phyloP scores from a whole-genome alignment of 768 basidiomycete species.

The Udeniomyces megalosporus region DNA sequence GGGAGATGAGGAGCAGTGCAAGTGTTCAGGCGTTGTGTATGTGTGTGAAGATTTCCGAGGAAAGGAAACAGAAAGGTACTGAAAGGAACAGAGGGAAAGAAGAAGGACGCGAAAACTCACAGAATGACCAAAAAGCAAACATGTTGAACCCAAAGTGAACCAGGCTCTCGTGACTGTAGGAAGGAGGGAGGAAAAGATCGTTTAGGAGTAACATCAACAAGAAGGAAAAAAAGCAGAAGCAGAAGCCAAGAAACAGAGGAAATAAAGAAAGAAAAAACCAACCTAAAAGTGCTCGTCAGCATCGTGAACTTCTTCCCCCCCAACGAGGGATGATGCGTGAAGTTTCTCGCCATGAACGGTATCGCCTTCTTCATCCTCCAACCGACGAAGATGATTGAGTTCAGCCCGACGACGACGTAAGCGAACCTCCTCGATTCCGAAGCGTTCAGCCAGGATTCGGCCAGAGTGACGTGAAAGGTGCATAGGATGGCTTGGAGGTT shows the following conservation, averaged over 20 bases:
- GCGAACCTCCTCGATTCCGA: constrained; percentile 1
- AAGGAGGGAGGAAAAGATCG: not conserved
- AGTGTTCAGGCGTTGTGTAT: too few relatives aligned
- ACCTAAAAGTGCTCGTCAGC: constrained; percentile 4
- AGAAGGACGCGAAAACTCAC: not conserved
- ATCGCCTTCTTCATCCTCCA: not conserved
- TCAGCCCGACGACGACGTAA: not conserved
- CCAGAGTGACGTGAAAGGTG: constrained; percentile 2
- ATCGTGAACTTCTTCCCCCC: constrained; percentile 5
- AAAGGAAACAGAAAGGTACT: not conserved
- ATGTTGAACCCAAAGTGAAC: constrained; percentile 15
- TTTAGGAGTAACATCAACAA: too few relatives aligned
- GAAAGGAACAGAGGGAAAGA: not conserved
- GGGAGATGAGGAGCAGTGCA: too few relatives aligned
- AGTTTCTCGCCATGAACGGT: not conserved
- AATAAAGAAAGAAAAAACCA: not conserved
- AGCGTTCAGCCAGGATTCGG: constrained; percentile 9
- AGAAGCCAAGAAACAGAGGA: not conserved
- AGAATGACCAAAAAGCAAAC: constrained; percentile 11
- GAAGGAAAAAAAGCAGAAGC: not conserved
- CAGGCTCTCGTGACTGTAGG: constrained; percentile 1
- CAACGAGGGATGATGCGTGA: constrained; percentile 1
- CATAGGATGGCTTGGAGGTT: not conserved
- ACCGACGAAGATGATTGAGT: constrained; percentile 1
- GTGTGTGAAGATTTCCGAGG: too few relatives aligned